Evolutionary conservation across 305 asterid species (phyloP).

Genomic region (Fraxinus platypoda): DNA sequence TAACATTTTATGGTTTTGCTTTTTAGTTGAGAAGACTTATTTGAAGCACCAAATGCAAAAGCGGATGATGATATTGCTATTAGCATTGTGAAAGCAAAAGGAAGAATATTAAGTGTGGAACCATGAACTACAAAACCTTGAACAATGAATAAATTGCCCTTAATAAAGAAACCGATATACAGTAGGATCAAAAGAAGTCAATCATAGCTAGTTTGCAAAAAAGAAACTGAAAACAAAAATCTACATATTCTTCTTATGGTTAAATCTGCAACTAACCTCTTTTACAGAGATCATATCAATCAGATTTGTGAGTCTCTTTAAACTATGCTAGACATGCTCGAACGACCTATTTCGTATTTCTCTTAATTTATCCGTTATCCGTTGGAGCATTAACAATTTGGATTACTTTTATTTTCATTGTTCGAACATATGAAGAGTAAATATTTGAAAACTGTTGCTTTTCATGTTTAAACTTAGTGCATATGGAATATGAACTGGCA

Average conservation of each 20-base stretch:
- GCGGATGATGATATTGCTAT: not conserved
- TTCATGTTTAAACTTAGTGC: not conserved
- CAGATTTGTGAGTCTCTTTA: not conserved
- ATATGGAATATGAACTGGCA: not conserved
- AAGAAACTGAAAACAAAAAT: not conserved
- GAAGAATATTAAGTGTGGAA: not conserved
- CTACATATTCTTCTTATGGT: not conserved
- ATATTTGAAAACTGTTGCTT: not conserved
- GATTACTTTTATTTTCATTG: not conserved
- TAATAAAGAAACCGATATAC: not conserved
- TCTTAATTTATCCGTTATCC: not conserved
- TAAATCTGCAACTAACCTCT: not conserved
- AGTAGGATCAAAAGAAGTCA: not conserved
- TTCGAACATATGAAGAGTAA: not conserved
- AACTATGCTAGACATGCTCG: not conserved
- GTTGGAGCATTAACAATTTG: not conserved
- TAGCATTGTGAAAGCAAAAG: not conserved
- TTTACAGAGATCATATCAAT: not conserved
- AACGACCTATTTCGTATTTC: not conserved
- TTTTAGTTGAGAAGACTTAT: not conserved
- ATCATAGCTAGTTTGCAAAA: not conserved
- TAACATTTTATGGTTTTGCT: no score
- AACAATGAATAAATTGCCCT: not conserved
- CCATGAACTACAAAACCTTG: not conserved
- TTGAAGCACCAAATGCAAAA: not conserved